Conservation (phyloP, 2,329 filamentous ascomycete species). For the Tolypocladium cylindrosporum region DNA sequence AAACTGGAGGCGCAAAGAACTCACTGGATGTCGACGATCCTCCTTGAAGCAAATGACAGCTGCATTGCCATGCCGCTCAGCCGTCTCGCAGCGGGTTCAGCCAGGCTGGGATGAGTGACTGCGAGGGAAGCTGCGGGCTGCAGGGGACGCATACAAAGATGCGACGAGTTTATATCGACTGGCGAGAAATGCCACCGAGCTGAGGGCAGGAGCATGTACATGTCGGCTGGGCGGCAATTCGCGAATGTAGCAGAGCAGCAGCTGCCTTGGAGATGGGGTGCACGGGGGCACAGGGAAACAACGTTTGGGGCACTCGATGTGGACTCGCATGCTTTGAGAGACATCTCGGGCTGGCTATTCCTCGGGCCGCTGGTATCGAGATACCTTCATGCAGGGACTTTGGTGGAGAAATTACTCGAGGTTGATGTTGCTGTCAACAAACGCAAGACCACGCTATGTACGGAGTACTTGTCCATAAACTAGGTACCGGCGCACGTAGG, state of each 20-base stretch:
- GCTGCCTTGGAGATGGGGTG: not conserved
- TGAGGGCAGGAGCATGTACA: not conserved
- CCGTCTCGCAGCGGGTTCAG: not conserved
- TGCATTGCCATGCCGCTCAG: not conserved
- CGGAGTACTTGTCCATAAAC: too few species aligned
- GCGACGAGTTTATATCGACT: not conserved
- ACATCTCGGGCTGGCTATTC: not conserved
- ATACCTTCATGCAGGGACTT: not conserved
- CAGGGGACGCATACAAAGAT: not conserved
- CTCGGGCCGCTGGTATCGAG: not conserved
- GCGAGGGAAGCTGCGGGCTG: not conserved
- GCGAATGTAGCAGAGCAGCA: not conserved
- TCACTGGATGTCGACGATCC: too few species aligned
- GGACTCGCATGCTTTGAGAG: not conserved
- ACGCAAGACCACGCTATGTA: not conserved
- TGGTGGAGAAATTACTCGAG: not conserved
- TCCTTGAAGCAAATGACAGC: not conserved
- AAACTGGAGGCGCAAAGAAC: too few species aligned
- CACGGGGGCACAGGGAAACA: not conserved
- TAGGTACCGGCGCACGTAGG: too few species aligned
- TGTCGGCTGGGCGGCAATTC: too few species aligned
- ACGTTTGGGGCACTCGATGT: not conserved
- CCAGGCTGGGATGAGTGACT: not conserved
- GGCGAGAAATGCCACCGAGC: not conserved
- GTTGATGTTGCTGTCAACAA: not conserved